Evolutionary conservation across 2,329 filamentous ascomycete genomes (phyloP).

Genomic region (Diaporthe citriasiana): DNA sequence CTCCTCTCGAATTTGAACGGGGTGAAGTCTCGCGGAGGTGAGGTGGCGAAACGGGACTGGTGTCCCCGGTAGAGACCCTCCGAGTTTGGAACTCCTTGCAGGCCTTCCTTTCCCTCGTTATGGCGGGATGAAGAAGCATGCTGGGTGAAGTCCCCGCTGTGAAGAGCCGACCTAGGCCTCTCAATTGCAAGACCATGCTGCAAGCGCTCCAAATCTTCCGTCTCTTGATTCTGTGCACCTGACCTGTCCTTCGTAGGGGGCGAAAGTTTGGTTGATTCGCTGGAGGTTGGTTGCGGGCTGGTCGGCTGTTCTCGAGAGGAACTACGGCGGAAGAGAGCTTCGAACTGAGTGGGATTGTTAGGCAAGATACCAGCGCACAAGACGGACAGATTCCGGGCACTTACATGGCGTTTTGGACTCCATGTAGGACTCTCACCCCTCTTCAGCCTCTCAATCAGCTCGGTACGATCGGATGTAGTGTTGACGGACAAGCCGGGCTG

Average conservation of each 20-base stretch:
- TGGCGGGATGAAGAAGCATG: conserved; percentile 49
- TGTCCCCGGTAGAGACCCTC: conserved; percentile 42
- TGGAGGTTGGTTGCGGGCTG: conserved; percentile 54
- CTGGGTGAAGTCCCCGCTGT: conserved; percentile 76
- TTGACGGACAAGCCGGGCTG: conserved; percentile 48
- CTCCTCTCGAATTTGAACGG: conserved; percentile 60
- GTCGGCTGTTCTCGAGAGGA: conserved; percentile 54
- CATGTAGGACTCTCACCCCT: conserved; percentile 82
- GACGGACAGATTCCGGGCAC: conserved; percentile 40
- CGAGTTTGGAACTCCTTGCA: conserved; percentile 23
- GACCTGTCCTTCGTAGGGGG: conserved; percentile 63
- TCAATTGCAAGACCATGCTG: conserved; percentile 77
- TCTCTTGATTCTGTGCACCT: conserved; percentile 47
- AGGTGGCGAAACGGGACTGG: conserved; percentile 66
- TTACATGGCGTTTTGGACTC: conserved; percentile 75
- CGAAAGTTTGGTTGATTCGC: conserved; percentile 57
- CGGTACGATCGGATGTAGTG: conserved; percentile 73
- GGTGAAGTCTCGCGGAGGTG: conserved; percentile 67
- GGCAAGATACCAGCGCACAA: background rate
- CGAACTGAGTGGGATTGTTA: conserved; percentile 52
- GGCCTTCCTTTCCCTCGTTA: conserved; percentile 43
- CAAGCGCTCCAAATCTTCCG: conserved; percentile 58
- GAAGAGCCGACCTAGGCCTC: conserved; percentile 82
- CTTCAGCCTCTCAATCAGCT: conserved; percentile 89
- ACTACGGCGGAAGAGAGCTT: conserved; percentile 56